phyloP scores from a whole-genome alignment of 176 grass and related monocot species.

The sorghum (Sorghum bicolor) region DNA sequence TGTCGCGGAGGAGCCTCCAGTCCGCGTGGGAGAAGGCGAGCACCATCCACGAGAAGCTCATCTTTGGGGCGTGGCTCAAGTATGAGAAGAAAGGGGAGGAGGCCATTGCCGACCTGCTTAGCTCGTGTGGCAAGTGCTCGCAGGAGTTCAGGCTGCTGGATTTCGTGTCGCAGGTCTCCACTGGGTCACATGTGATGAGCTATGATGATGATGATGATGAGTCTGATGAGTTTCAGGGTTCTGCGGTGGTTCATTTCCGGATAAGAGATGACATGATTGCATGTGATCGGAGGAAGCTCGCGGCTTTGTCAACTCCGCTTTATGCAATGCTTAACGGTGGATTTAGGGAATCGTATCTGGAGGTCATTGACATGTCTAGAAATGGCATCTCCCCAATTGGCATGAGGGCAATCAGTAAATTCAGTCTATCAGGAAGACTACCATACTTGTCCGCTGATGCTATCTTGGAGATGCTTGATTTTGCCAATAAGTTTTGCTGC shows the following conservation, averaged over 20 bases:
- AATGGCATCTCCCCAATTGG: slow-evolving; percentile 83
- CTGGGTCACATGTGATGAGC: slow-evolving; percentile 28
- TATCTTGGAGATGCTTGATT: slow-evolving; percentile 88
- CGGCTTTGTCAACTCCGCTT: slow-evolving; percentile 75
- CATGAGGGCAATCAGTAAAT: slow-evolving; percentile 80
- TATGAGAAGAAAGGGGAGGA: slow-evolving; percentile 94
- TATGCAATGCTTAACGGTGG: slow-evolving; percentile 93
- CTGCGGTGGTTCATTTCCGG: slow-evolving; percentile 62
- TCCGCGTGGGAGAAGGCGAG: slow-evolving; percentile 84
- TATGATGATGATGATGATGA: slow-evolving; percentile 17
- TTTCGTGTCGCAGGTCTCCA: slow-evolving; percentile 63
- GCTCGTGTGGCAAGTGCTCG: slow-evolving; percentile 82
- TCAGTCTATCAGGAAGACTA: slow-evolving; percentile 70
- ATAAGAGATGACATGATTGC: slow-evolving; percentile 81
- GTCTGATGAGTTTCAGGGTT: slow-evolving; percentile 33
- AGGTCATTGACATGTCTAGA: slow-evolving; percentile 86
- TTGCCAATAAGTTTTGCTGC: slow-evolving; percentile 96
- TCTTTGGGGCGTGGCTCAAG: slow-evolving; percentile 88
- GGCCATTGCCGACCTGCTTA: slow-evolving; percentile 76
- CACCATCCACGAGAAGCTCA: slow-evolving; percentile 88
- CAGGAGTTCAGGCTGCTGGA: slow-evolving; percentile 92
- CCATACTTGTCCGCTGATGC: slow-evolving; percentile 72
- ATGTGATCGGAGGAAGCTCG: slow-evolving; percentile 78
- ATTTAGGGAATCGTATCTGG: slow-evolving; percentile 79
- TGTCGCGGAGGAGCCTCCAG: slow-evolving; percentile 72